Evolutionary conservation across 306 rosid genomes (phyloP).

Genomic region (Psophocarpus tetragonolobus): DNA sequence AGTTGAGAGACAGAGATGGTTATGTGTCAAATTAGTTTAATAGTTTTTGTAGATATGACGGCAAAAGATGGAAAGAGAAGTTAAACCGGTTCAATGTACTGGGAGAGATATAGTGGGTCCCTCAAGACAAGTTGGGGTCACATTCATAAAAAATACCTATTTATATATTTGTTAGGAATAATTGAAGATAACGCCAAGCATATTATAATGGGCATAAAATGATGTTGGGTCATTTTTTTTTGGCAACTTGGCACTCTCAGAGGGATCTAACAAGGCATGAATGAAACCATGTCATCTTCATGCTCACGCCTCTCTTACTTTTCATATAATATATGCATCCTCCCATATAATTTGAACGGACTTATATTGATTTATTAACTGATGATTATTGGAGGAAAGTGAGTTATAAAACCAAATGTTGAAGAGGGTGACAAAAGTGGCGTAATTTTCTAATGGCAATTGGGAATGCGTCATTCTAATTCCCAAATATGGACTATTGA

Average conservation of each 20-base stretch:
- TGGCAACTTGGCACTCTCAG: conserved; percentile 21
- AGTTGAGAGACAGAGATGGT: not conserved
- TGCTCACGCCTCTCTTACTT: not conserved
- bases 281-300: conserved; percentile 1
- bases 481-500: not conserved
- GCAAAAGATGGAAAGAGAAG: not conserved
- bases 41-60: conserved; percentile 11
- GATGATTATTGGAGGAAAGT: not conserved
- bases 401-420: not conserved
- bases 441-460: not conserved
- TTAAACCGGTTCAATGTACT: conserved; percentile 41
- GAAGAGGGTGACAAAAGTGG: not conserved
- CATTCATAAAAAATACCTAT: not conserved
- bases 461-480: not conserved
- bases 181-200: conserved; percentile 31
- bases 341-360: conserved; percentile 28
- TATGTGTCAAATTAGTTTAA: not conserved
- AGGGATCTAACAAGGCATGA: not conserved
- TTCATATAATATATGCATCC: not conserved
- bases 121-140: not conserved
- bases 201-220: conserved; percentile 27
- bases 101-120: conserved; percentile 36
- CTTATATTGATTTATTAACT: not conserved
- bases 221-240: not conserved
- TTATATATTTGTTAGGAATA: not conserved